Evolutionary conservation across 2,329 filamentous ascomycete species (phyloP), one percentile per base, ranked within the genome.

Genomic region (Penicillium carneum): DNA sequence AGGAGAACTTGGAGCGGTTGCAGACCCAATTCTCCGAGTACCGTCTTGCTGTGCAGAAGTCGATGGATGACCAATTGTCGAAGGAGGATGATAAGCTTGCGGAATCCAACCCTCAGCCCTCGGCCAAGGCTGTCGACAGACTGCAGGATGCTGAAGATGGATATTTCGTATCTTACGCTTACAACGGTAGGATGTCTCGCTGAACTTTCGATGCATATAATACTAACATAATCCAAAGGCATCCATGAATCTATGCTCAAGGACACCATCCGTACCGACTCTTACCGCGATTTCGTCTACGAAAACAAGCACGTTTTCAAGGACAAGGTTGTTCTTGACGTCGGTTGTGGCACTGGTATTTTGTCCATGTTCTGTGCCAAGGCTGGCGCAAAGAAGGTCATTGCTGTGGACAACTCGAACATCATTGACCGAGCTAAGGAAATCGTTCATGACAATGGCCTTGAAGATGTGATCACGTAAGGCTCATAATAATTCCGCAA

Each of bases 241-340:
- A 97, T 98, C 58, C 93, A 98, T 76, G 92, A 97, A 74, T 93
- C 90, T 8, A 98, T 98, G 93, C 85, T 98, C 64, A 96, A 97
- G 76, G 93, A 98, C 73, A 84, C 86, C 0, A 84, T 97, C 42
- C 90, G 93, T 53, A 98, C 93, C 11, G 91, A 97, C 71, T 90
- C 92, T 3, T 98, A 98, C 79, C 88, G 93, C 47, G 93, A 98
- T 79, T 97, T 97, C 75, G 93, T 97, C 72, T 97, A 97, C 80
- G 87, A 88, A 68, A 92, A 97, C 81, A 95, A 96, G 77, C 83
- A 92, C 67, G 81, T 97, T 3, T 97, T 97, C 78, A 87, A 88
- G 34, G 91, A 88, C 71, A 97, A 96, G 80, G 87, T 89, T 10
- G 91, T 97, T 12, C 86, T 98, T 7, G 93, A 98, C 73, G 93